Evolutionary conservation across 2,329 filamentous ascomycete species (phyloP).

Genomic region (Stagonosporopsis cucurbitacearum): DNA sequence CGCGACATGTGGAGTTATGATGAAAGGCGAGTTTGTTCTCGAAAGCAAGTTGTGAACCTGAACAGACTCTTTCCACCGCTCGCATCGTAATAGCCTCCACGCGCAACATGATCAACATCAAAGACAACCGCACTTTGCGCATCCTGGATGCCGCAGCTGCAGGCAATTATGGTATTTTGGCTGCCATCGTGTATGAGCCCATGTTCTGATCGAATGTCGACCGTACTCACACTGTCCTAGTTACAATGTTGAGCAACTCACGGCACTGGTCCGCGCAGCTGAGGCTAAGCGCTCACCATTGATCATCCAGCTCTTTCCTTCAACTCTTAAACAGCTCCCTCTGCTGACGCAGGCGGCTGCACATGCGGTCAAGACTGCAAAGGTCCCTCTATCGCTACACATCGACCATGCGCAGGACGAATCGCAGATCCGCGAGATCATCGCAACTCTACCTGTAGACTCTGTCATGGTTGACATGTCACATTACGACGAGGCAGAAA

Average conservation of each 20-base stretch:
- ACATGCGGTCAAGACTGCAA: constrained; percentile 50
- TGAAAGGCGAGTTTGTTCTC: neutral
- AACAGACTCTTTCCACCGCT: neutral
- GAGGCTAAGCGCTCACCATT: constrained; percentile 44
- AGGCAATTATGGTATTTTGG: constrained; percentile 65
- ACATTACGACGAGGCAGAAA: constrained; percentile 75
- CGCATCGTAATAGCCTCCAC: neutral
- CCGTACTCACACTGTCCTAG: constrained; percentile 16
- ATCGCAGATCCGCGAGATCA: constrained; percentile 51
- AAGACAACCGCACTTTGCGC: constrained; percentile 40
- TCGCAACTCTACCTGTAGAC: constrained; percentile 65
- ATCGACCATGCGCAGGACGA: constrained; percentile 57
- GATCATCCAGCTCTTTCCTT: constrained; percentile 56
- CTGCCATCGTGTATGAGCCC: constrained; percentile 45
- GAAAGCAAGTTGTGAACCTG: neutral
- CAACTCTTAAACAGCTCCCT: constrained; percentile 70
- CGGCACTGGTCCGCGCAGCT: constrained; percentile 43
- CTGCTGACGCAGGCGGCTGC: constrained; percentile 54
- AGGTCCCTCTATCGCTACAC: constrained; percentile 54
- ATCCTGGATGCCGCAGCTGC: constrained; percentile 64
- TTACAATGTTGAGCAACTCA: constrained; percentile 47
- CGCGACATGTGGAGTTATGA: constrained; percentile 3
- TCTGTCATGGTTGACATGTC: constrained; percentile 81
- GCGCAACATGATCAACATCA: constrained; percentile 19
- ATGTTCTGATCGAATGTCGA: neutral